Conservation (phyloP, 2,329 filamentous ascomycete genomes). For the Aspergillus vadensis region DNA sequence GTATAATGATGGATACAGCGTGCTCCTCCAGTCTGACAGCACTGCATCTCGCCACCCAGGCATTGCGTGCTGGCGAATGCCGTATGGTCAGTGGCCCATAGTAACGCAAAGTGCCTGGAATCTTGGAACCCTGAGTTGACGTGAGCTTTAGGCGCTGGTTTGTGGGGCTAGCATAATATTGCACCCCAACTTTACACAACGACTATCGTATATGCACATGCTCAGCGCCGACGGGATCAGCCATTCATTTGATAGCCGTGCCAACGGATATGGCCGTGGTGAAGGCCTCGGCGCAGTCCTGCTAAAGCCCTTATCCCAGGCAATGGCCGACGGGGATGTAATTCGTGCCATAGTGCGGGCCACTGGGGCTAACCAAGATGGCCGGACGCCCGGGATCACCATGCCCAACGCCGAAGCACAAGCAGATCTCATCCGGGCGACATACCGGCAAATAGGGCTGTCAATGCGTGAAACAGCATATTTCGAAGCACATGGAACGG, state of each 20-base stretch:
- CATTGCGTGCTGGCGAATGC: slow-evolving; percentile 26
- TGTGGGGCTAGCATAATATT: slow-evolving; percentile 41
- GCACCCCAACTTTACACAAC: slow-evolving; percentile 28
- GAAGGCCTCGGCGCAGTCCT: slow-evolving; percentile 52
- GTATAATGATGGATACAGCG: slow-evolving; percentile 43
- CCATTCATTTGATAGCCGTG: slow-evolving; percentile 50
- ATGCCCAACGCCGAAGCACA: slow-evolving; percentile 44
- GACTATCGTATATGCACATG: slow-evolving; percentile 31
- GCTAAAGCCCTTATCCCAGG: slow-evolving; percentile 51
- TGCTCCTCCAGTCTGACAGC: slow-evolving; percentile 37
- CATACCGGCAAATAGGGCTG: slow-evolving; percentile 32
- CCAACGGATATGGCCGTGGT: slow-evolving; percentile 55
- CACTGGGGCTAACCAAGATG: slow-evolving; percentile 37
- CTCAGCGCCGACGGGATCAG: slow-evolving; percentile 50
- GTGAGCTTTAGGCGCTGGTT: slow-evolving; percentile 15
- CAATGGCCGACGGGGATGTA: slow-evolving; percentile 49
- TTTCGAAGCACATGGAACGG: slow-evolving; percentile 47
- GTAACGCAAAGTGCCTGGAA: no score
- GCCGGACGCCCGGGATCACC: slow-evolving; percentile 44
- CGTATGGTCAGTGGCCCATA: slow-evolving; percentile 5
- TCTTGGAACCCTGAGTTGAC: no score
- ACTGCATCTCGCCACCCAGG: slow-evolving; percentile 27
- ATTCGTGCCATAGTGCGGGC: slow-evolving; percentile 29
- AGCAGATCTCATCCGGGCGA: slow-evolving; percentile 36
- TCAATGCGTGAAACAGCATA: slow-evolving; percentile 27